Base-by-base conservation (phyloP, 1,139 yeast species). In the Blastobotrys raffinosifermentans region DNA sequence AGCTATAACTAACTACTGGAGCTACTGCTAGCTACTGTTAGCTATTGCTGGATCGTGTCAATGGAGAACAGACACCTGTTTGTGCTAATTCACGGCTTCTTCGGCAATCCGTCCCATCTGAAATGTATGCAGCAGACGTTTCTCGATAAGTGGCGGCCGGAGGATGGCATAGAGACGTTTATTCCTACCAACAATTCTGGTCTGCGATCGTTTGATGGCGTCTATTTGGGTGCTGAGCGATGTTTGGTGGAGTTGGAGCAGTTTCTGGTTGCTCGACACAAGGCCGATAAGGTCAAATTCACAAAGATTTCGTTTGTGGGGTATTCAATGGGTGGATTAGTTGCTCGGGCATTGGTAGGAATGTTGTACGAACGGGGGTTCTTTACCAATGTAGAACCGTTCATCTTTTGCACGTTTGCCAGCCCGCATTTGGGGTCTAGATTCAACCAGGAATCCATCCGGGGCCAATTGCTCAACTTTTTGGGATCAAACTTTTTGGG, bases 151-250 rank as follows among this genome's bases (percentile, higher is more conserved):
- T 50, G 50, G 29, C 48, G 49, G 11, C 60, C 58, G 6, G 50
- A 60, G 5, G 75, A 72, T 19, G 65, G 68, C 21, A 63, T 79
- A 2, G 72, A 74, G 15, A 70, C 80, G 1, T 63, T 82, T 32
- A 70, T 78, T 33, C 89, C 95, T 0, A 70, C 75, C 8, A 68
- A 81, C n/a, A 84, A 83, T 47, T 70, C 87, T 5, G 70, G 75
- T 46, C 73, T 85, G 69, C 78, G 79, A 51, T 84, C 96, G 0
- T 85, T 85, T 53, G 96, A 89, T 55, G 97, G 97, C 7, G 66
- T 89, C 23, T 73, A 72, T 43, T 64, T 78, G 21, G 77, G 87
- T 45, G 89, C 94, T 1, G 73, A 75, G 45, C 67, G 85, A 37
- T 77, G 84, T 15, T 59, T 85, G 16, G 60, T 70, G 3, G 96